Evolutionary conservation across 805 yeast genomes (phyloP).

Genomic region (Saturnispora zaruensis): DNA sequence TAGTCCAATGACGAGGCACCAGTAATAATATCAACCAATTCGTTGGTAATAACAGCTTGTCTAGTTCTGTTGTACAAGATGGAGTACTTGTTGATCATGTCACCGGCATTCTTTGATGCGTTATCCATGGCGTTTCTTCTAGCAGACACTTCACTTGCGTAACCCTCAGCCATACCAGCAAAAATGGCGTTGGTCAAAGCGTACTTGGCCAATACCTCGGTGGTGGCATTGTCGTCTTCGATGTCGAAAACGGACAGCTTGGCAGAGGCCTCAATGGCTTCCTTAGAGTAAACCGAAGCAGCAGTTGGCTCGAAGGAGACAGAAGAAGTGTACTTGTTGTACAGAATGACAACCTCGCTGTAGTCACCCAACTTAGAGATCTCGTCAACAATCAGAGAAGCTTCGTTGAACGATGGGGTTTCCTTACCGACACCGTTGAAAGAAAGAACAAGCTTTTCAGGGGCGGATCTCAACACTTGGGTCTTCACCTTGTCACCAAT

Average conservation of each 20-base stretch:
- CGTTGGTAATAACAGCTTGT: conserved; percentile 99
- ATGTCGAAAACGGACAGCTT: conserved; percentile 76
- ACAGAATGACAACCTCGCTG: conserved; percentile 70
- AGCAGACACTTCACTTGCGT: conserved; percentile 95
- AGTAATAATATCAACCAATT: conserved; percentile 97
- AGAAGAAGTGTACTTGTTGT: conserved; percentile 81
- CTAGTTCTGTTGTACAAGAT: conserved; percentile 98
- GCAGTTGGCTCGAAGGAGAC: conserved; percentile 82
- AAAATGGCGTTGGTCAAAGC: conserved; percentile 83
- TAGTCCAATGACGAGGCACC: conserved; percentile 99
- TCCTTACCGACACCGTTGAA: conserved; percentile 94
- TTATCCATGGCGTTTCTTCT: conserved; percentile 99
- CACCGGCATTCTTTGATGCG: conserved; percentile 99
- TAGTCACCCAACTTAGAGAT: conserved; percentile 61
- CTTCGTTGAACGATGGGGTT: conserved; percentile 90
- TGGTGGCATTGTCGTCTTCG: conserved; percentile 58
- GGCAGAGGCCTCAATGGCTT: conserved; percentile 74
- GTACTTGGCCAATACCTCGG: conserved; percentile 71
- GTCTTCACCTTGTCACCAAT: conserved; percentile 92
- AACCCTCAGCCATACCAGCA: conserved; percentile 94
- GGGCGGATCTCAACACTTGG: conserved; percentile 78
- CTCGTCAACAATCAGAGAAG: conserved; percentile 81
- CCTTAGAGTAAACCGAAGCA: conserved; percentile 58
- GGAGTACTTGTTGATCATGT: conserved; percentile 93
- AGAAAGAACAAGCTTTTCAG: conserved; percentile 59